Percentiles rank a stretch among this genome's conserved stretches.
These are phyloP conservation scores for Chrysoporthe deuterocubensis DNA, from an alignment of 2,329 filamentous ascomycete species.

Conservation along the genomic window DNA sequence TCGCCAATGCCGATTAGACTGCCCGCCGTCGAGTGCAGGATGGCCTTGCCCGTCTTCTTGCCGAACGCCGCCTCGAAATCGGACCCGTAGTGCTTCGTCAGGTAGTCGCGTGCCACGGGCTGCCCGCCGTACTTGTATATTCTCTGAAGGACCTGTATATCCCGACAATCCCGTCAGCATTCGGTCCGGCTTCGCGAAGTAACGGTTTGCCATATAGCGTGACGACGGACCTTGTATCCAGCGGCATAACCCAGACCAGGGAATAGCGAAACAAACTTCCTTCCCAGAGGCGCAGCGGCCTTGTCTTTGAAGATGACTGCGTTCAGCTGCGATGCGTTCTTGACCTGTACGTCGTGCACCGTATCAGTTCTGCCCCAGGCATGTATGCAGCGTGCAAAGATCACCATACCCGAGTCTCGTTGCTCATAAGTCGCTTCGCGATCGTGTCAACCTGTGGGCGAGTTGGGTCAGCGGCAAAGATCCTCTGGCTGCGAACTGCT, in stretches of 20 bases:
- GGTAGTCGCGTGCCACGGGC: constrained; percentile 90
- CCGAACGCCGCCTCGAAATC: constrained; percentile 90
- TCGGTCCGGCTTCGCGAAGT: not conserved
- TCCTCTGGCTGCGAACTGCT: constrained; percentile 13
- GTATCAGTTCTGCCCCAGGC: constrained; percentile 20
- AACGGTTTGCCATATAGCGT: not conserved
- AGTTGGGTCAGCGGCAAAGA: constrained; percentile 32
- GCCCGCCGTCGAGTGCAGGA: constrained; percentile 96
- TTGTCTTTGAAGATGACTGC: constrained; percentile 92
- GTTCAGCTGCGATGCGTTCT: constrained; percentile 71
- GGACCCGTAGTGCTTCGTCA: constrained; percentile 76
- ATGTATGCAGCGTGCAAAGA: not conserved
- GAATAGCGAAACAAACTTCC: constrained; percentile 94
- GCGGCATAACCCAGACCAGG: constrained; percentile 96
- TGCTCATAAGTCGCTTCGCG: constrained; percentile 99
- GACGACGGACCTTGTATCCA: constrained; percentile 78
- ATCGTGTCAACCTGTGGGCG: constrained; percentile 84
- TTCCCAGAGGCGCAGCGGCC: constrained; percentile 68
- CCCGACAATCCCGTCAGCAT: not conserved
- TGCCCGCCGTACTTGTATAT: constrained; percentile 99
- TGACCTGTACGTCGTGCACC: constrained; percentile 48
- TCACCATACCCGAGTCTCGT: constrained; percentile 73
- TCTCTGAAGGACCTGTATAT: constrained; percentile 75
- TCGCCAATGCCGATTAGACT: constrained; percentile 96
- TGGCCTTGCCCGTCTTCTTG: constrained; percentile 96